A percentile compares a stretch with the other conserved stretches of the same genome.
These are phyloP conservation scores for Populus ilicifolia DNA, from an alignment of 345 rosid species.

Conservation along the genomic window DNA sequence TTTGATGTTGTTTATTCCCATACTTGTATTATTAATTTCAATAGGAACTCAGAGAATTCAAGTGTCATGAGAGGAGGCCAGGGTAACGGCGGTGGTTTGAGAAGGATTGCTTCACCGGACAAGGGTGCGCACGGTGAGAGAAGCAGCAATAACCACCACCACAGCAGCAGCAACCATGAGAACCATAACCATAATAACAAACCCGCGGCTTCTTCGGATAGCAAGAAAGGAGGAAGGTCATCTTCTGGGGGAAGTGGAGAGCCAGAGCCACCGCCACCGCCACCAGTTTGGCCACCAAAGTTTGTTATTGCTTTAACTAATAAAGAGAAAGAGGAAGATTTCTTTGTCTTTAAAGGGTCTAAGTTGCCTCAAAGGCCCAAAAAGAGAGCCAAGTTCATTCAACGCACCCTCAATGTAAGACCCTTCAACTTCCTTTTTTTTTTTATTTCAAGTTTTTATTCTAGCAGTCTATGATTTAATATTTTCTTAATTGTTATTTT, in stretches of 20 bases:
- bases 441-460: not conserved
- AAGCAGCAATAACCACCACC: slow-evolving; percentile 15
- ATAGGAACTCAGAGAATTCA: slow-evolving; percentile 57
- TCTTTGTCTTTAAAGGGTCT: slow-evolving; percentile 64
- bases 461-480: not conserved
- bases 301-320: slow-evolving; percentile 68
- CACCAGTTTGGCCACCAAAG: slow-evolving; percentile 63
- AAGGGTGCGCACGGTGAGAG: slow-evolving; percentile 52
- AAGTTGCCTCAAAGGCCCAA: slow-evolving; percentile 75
- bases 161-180: not conserved
- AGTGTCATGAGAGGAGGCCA: slow-evolving; percentile 68
- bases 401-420: slow-evolving; percentile 73
- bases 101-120: slow-evolving; percentile 51
- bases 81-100: slow-evolving; percentile 41
- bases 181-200: slow-evolving; percentile 27
- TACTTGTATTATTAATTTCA: not conserved
- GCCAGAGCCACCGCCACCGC: slow-evolving; percentile 26
- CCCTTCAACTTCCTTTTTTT: not conserved
- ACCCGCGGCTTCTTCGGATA: slow-evolving; percentile 49
- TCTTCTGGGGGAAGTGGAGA: slow-evolving; percentile 67
- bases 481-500: not conserved
- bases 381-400: slow-evolving; percentile 66
- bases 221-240: slow-evolving; percentile 58
- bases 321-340: slow-evolving; percentile 82
- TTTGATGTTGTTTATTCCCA: not conserved